phyloP scores from a whole-genome alignment of 2,329 filamentous ascomycete species.

The Niveomyces coronatus region DNA sequence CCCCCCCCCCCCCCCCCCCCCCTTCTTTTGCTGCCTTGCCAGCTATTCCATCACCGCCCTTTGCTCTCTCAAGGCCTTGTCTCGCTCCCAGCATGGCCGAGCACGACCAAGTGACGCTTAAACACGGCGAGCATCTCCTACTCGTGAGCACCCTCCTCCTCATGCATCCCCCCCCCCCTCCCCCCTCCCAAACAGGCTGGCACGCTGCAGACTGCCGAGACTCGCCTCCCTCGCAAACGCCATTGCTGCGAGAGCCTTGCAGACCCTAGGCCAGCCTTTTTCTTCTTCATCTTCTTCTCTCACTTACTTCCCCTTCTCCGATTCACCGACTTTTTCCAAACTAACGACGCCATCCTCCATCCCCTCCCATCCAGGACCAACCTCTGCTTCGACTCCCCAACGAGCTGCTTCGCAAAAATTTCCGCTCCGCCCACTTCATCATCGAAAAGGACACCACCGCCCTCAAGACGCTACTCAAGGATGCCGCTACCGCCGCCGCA shows the following conservation, averaged over 20 bases:
- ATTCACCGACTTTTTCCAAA: too few species aligned
- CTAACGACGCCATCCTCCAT: too few species aligned
- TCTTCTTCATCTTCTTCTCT: neutral
- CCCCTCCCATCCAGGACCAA: too few species aligned
- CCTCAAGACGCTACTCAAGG: constrained; percentile 50
- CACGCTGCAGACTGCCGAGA: too few species aligned
- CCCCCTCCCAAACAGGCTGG: constrained; percentile 3
- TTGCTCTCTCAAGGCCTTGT: too few species aligned
- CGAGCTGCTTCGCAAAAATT: constrained; percentile 88
- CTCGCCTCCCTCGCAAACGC: too few species aligned
- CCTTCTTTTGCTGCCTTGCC: too few species aligned
- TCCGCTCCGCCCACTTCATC: constrained; percentile 71
- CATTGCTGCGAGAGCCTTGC: neutral
- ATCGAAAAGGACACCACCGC: constrained; percentile 61
- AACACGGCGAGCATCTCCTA: constrained; percentile 65
- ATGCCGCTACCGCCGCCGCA: constrained; percentile 56
- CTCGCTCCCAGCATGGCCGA: too few species aligned
- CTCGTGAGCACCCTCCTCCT: constrained; percentile 26
- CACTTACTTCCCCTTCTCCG: too few species aligned
- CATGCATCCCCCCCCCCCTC: neutral
- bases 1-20: too few species aligned
- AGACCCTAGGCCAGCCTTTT: neutral
- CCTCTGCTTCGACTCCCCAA: constrained; percentile 85
- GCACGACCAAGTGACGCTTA: constrained; percentile 54
- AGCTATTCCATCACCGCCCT: too few species aligned